Evolutionary conservation across 257 asterid genomes (phyloP).

Genomic region (Lantana camara): DNA sequence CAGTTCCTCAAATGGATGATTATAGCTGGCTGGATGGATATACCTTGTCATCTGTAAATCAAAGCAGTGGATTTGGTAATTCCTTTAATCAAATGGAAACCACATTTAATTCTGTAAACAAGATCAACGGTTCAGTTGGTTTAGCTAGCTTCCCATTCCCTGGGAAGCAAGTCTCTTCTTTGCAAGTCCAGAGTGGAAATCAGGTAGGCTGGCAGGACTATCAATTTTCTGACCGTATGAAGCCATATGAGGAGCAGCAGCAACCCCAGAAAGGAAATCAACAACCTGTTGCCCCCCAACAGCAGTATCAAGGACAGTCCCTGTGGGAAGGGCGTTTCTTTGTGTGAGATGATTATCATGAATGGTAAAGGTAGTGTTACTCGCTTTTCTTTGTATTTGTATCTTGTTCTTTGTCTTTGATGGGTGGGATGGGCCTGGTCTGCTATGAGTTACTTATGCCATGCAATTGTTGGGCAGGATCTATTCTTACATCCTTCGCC

Average conservation of each 20-base stretch:
- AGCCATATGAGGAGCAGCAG: constrained; percentile 59
- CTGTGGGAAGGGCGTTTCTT: constrained; percentile 69
- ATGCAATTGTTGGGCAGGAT: constrained; percentile 31
- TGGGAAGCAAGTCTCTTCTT: constrained; percentile 64
- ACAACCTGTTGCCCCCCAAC: constrained; percentile 52
- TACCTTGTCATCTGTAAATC: constrained; percentile 60
- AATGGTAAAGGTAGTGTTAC: constrained; percentile 45
- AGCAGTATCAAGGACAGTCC: constrained; percentile 78
- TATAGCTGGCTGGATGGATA: constrained; percentile 93
- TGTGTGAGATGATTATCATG: constrained; percentile 68
- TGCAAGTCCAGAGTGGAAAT: constrained; percentile 55
- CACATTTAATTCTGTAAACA: constrained; percentile 40
- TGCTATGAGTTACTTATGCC: neutral
- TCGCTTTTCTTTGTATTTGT: neutral
- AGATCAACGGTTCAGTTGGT: constrained; percentile 50
- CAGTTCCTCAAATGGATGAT: constrained; percentile 62
- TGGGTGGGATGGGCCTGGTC: neutral
- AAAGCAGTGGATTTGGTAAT: constrained; percentile 51
- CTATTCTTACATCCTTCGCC: constrained; percentile 64
- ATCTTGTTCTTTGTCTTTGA: neutral
- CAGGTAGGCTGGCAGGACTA: constrained; percentile 58
- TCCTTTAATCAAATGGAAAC: constrained; percentile 50
- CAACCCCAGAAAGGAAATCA: constrained; percentile 62
- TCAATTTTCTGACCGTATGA: constrained; percentile 54
- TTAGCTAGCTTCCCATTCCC: constrained; percentile 74